Evolutionary conservation across 1,284 basidiomycete genomes (phyloP), one percentile per base, ranked within the genome.

Genomic region (Microbotryum saponariae): DNA sequence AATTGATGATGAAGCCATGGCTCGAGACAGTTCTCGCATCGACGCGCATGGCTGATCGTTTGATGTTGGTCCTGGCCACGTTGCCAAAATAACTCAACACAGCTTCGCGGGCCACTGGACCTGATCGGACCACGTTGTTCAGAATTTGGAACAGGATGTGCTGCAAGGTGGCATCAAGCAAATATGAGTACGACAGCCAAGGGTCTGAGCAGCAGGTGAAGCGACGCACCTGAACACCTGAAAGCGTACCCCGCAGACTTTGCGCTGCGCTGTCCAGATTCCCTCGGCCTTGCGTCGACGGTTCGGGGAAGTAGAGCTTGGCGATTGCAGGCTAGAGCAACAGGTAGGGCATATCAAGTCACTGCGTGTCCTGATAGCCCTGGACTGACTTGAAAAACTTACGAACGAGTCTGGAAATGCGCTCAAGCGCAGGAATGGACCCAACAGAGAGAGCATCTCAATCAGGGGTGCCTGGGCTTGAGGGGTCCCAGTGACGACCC

Each of bases 1-100:
- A 71, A 71, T 97, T 98, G 64, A 90, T 82, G 86, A 97, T 89
- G 76, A 91, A 97, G 55, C 88, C 86, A 73, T 99, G 94, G 0
- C 85, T 87, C 0, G 92, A 85, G 6, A 98, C 93, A 0, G 88
- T 89, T 14, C 82, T 80, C 3, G 85, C 82, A 63, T 94, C 87
- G 44, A 97, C 88, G 83, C 91, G 87, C 84, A 92, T 90, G 18
- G 92, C 94, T 2, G 89, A 85, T 62, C 96, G 83, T 74, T 85
- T 91, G 42, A 81, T 79, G 73, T 99, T 99, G 64, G 94, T 76
- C 10, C 81, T 80, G 46, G 91, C 78, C 8, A 85, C 83, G 12
- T 82, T 80, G 1, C 88, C 83, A 71, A 97, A 91, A 74, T 87
- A 93, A 58, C 83, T 79, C n/a, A 99, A 76, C 6, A 94, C 87